These are phyloP conservation scores for Cyberlindnera sargentensis DNA, from an alignment of 805 yeast species.

Conservation along the genomic window DNA sequence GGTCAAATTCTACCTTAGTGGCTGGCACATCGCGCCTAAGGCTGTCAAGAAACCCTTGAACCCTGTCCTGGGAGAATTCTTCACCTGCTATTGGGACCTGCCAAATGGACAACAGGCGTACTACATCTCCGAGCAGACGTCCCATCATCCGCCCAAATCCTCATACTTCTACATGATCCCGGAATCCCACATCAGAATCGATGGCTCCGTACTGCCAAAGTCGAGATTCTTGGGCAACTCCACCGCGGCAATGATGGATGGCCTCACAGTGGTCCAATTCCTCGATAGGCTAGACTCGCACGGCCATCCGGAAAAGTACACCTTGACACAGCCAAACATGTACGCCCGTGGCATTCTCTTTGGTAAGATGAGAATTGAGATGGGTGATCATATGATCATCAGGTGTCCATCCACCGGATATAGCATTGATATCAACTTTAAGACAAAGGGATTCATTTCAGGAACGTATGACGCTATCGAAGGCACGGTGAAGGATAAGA, in stretches of 20 bases:
- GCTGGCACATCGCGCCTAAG: conserved; percentile 98
- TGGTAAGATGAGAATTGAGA: conserved; percentile 82
- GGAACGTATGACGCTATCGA: conserved; percentile 89
- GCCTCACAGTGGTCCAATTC: conserved; percentile 65
- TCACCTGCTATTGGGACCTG: conserved; percentile 88
- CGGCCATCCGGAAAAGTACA: conserved; percentile 58
- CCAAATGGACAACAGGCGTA: conserved; percentile 67
- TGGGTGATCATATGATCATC: conserved; percentile 87
- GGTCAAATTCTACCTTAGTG: conserved; percentile 84
- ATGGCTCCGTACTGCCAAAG: conserved; percentile 82
- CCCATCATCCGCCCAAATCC: conserved; percentile 98
- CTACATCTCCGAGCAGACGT: conserved; percentile 89
- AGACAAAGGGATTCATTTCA: conserved; percentile 87
- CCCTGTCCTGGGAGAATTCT: conserved; percentile 89
- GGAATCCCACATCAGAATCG: conserved; percentile 70
- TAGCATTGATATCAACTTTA: conserved; percentile 82
- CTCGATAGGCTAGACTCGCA: conserved; percentile 46
- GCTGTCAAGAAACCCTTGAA: conserved; percentile 97
- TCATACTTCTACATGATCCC: conserved; percentile 88
- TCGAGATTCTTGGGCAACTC: conserved; percentile 91
- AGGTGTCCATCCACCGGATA: conserved; percentile 52
- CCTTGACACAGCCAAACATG: conserved; percentile 90
- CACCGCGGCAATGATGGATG: conserved; percentile 97
- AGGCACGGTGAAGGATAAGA: conserved; percentile 51
- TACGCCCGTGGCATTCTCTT: conserved; percentile 90